Base-by-base conservation (phyloP, 345 rosid genomes). In the Aethionema arabicum region DNA sequence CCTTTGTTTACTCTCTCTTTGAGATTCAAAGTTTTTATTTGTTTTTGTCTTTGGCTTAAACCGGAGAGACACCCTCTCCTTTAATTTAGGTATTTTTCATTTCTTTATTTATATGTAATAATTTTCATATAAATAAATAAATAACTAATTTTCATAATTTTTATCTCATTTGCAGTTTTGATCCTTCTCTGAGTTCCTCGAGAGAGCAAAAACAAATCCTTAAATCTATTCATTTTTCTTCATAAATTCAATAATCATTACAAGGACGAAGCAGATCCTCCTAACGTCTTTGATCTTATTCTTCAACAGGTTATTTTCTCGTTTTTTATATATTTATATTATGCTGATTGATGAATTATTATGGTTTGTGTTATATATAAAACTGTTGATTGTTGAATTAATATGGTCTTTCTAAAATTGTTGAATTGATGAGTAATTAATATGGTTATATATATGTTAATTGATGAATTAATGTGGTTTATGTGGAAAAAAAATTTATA, bases 201-300 rank as follows among this genome's bases (percentile, higher is more conserved):
- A 4, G 12, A 41, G 12, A 41, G 4, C 2, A 9, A 3, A 50
- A 32, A 13, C 4, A 47, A 47, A 39, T 2, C 0, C 21, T 21
- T 21, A 66, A 39, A 7, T 47, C 47, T 16, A 52, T 59, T 52
- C 41, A 52, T 60, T 55, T 51, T 40, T 42, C 59, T 63, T 63
- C 64, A 54, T 27, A 70, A 58, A 52, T 49, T 11, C 39, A 54
- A 69, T 47, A 60, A 36, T 44, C 29, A 15, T 31, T 52, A 14
- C 50, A 36, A 53, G 37, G 59, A 42, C 59, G 49, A 51, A 51
- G 2, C 27, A 21, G 42, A 63, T 70, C 65, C 32, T 41, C 69
- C 67, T 56, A 49, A 63, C 69, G 65, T 70, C 69, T 63, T 63
- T 63, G 65, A 64, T 57, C 56, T 70, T n/a, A n/a, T n/a, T 43